Percentiles rank a stretch among this genome's conserved stretches.
These are phyloP conservation scores for Zizania latifolia DNA, from an alignment of 176 grass and related monocot genomes.

Conservation along the genomic window DNA sequence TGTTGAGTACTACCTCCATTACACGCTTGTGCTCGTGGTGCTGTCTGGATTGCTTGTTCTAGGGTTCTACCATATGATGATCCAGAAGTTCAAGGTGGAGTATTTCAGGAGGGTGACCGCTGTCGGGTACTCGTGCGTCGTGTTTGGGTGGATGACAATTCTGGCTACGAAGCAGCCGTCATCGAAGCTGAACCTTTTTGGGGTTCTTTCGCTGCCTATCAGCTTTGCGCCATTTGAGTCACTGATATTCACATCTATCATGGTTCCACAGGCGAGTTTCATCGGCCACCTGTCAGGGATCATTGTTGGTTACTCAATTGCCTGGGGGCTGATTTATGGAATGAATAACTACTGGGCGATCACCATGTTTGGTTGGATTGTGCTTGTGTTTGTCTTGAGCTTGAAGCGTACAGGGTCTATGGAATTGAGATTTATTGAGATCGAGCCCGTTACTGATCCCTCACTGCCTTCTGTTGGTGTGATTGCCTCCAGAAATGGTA, in stretches of 20 bases:
- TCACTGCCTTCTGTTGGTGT: slow-evolving; percentile 54
- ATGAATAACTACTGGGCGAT: slow-evolving; percentile 98
- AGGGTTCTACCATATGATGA: slow-evolving; percentile 68
- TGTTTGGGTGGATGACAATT: slow-evolving; percentile 99
- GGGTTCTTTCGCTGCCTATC: slow-evolving; percentile 87
- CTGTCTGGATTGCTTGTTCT: slow-evolving; percentile 77
- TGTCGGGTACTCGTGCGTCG: slow-evolving; percentile 89
- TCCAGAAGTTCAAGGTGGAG: slow-evolving; percentile 90
- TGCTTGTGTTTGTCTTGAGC: slow-evolving; percentile 73
- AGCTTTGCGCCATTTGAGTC: slow-evolving; percentile 96
- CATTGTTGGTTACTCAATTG: slow-evolving; percentile 79
- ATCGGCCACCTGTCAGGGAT: slow-evolving; percentile 87
- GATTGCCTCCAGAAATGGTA: slow-evolving; percentile 43
- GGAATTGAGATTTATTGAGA: slow-evolving; percentile 75
- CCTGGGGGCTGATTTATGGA: slow-evolving; percentile 90
- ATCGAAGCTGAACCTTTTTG: slow-evolving; percentile 77
- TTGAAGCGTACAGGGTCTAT: slow-evolving; percentile 69
- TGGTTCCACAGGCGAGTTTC: slow-evolving; percentile 95
- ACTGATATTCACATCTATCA: slow-evolving; percentile 93
- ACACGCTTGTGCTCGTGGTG: slow-evolving; percentile 75
- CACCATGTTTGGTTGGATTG: slow-evolving; percentile 79
- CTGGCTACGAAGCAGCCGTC: slow-evolving; percentile 87
- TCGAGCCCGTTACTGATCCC: slow-evolving; percentile 61
- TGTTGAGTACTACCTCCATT: slow-evolving; percentile 80
- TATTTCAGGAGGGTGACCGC: slow-evolving; percentile 81